These are phyloP conservation scores for Gillenia trifoliata DNA, from an alignment of 306 rosid genomes.

Conservation along the genomic window DNA sequence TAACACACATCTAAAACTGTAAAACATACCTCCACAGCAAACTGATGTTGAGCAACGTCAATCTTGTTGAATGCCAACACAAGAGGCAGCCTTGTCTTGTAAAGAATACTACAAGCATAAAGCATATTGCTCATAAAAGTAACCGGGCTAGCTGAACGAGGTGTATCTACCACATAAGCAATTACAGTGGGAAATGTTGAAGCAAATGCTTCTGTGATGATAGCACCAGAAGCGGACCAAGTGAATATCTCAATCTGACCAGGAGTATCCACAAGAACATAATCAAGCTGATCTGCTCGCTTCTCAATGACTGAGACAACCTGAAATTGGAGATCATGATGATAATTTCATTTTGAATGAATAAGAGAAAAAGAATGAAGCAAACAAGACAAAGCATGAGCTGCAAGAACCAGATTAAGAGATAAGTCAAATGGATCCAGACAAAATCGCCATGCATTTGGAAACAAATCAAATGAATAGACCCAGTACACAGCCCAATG, in stretches of 20 bases:
- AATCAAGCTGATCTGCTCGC: slow-evolving; percentile 89
- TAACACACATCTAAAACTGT: not conserved
- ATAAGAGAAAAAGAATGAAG: not conserved
- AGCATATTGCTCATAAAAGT: slow-evolving; percentile 99
- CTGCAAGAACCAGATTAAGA: not conserved
- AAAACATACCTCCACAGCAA: slow-evolving; percentile 80
- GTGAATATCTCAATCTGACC: slow-evolving; percentile 99
- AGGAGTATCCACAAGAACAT: slow-evolving; percentile 92
- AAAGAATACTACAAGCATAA: slow-evolving; percentile 92
- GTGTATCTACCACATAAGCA: slow-evolving; percentile 80
- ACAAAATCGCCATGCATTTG: not conserved
- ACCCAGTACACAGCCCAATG: not conserved
- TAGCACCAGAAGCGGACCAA: slow-evolving; percentile 97
- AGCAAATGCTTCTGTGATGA: slow-evolving; percentile 98
- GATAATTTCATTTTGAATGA: not conserved
- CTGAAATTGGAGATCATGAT: slow-evolving; percentile 37
- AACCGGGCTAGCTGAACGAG: slow-evolving; percentile 74
- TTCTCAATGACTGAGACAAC: slow-evolving; percentile 74
- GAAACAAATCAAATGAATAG: not conserved
- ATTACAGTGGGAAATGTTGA: slow-evolving; percentile 95
- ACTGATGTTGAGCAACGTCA: slow-evolving; percentile 78
- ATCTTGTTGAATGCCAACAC: slow-evolving; percentile 72
- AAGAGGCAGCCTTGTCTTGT: slow-evolving; percentile 87
- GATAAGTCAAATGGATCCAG: not conserved
- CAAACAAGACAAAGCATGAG: not conserved